These are phyloP conservation scores for Cucurbita pepo DNA, from an alignment of 306 rosid species.

Conservation along the genomic window DNA sequence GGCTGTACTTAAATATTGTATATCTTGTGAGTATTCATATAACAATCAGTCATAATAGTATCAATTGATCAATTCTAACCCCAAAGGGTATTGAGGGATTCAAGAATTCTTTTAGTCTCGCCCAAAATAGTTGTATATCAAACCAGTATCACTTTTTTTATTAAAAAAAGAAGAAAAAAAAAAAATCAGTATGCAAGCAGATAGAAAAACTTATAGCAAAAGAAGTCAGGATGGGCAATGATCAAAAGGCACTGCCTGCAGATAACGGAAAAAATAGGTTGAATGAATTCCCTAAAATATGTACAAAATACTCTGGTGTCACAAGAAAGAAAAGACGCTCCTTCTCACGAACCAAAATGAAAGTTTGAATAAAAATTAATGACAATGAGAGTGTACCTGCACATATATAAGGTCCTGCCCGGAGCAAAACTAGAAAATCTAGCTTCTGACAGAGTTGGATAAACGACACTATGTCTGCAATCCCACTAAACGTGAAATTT, in stretches of 20 bases:
- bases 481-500: constrained; percentile 50
- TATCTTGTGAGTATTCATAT: not conserved
- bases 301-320: not conserved
- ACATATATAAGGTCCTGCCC: constrained; percentile 88
- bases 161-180: too few species aligned
- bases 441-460: constrained; percentile 72
- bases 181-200: not conserved
- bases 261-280: not conserved
- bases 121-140: not conserved
- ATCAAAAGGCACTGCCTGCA: not conserved
- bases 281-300: not conserved
- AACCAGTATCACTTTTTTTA: not conserved
- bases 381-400: constrained; percentile 35
- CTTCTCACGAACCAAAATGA: not conserved
- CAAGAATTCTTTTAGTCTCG: not conserved
- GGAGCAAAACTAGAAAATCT: constrained; percentile 61
- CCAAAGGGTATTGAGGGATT: not conserved
- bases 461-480: constrained; percentile 60
- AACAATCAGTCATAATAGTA: not conserved
- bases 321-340: not conserved
- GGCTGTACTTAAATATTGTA: not conserved
- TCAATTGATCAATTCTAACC: not conserved
- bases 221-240: not conserved
- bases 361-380: not conserved
- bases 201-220: not conserved